These are phyloP conservation scores for Solanum chiquidenum DNA, from an alignment of 257 asterid species.

Conservation along the genomic window DNA sequence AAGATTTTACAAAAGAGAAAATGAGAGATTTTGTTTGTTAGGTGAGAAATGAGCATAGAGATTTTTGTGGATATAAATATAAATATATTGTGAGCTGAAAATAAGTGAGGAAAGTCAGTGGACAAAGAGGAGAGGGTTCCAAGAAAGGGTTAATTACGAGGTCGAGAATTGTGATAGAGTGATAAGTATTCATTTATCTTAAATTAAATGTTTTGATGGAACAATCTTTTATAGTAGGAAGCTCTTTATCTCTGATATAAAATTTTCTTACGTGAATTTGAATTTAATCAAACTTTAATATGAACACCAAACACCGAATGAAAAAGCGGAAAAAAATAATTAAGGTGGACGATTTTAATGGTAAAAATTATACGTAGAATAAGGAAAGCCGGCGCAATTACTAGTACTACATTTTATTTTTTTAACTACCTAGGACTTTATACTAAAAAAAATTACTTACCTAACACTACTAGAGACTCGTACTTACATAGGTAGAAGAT, in stretches of 20 bases:
- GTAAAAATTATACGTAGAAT: not conserved
- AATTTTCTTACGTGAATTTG: accelerated
- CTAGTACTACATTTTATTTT: not conserved
- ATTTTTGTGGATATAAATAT: not conserved
- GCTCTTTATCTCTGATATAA: too few species aligned
- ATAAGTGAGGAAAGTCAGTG: not conserved
- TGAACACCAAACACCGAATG: accelerated
- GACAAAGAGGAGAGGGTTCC: not conserved
- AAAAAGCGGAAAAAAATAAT: too few species aligned
- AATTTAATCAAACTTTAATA: too few species aligned
- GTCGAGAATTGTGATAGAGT: too few species aligned
- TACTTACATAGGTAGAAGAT: not conserved
- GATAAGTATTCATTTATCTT: accelerated
- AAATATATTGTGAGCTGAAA: not conserved
- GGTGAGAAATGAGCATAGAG: constrained; percentile 3
- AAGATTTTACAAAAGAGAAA: not conserved
- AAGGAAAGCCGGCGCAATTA: not conserved
- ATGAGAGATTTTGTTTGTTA: not conserved
- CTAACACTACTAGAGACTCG: not conserved
- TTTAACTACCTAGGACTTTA: not conserved
- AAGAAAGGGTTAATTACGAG: not conserved
- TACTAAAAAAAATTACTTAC: not conserved
- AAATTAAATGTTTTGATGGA: not conserved
- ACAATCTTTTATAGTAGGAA: too few species aligned
- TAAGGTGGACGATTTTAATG: not conserved